Percentiles rank a stretch among this genome's conserved stretches.
Evolutionary conservation across 768 basidiomycete species (phyloP).

Genomic region (Suillus plorans): DNA sequence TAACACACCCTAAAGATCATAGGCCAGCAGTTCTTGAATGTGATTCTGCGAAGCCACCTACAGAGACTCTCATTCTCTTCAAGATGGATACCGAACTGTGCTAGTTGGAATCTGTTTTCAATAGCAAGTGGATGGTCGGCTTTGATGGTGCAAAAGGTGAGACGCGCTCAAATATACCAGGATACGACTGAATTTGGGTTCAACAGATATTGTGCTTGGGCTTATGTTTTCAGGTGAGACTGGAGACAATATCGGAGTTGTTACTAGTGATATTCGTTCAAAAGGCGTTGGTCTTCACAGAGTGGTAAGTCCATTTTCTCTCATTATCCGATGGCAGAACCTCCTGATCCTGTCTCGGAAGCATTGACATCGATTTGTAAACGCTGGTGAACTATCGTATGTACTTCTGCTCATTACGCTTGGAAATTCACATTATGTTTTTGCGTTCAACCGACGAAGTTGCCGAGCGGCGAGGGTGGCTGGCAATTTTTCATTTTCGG

Average conservation of each 20-base stretch:
- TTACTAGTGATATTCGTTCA: constrained; percentile 36
- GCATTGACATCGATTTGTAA: constrained; percentile 41
- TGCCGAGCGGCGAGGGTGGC: constrained; percentile 18
- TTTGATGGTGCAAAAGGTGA: constrained; percentile 16
- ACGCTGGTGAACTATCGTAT: constrained; percentile 8
- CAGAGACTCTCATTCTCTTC: constrained; percentile 25
- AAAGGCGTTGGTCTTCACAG: constrained; percentile 33
- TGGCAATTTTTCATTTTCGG: constrained; percentile 15
- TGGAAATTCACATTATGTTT: neutral
- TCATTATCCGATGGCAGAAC: neutral
- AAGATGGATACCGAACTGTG: constrained; percentile 36
- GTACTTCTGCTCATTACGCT: neutral
- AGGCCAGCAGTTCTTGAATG: constrained; percentile 32
- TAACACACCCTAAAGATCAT: constrained; percentile 18
- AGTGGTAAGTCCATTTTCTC: constrained; percentile 29
- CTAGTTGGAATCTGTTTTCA: constrained; percentile 24
- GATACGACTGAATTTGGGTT: neutral
- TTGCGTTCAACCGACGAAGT: constrained; percentile 18
- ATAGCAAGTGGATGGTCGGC: constrained; percentile 11
- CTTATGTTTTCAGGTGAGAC: constrained; percentile 26
- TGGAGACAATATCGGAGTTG: constrained; percentile 21
- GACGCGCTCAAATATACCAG: neutral
- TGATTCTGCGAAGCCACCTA: constrained; percentile 17
- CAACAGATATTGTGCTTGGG: neutral
- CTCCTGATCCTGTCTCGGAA: neutral